phyloP scores from a whole-genome alignment of 108 stramenopile genomes.

The Conticribra guillardii region DNA sequence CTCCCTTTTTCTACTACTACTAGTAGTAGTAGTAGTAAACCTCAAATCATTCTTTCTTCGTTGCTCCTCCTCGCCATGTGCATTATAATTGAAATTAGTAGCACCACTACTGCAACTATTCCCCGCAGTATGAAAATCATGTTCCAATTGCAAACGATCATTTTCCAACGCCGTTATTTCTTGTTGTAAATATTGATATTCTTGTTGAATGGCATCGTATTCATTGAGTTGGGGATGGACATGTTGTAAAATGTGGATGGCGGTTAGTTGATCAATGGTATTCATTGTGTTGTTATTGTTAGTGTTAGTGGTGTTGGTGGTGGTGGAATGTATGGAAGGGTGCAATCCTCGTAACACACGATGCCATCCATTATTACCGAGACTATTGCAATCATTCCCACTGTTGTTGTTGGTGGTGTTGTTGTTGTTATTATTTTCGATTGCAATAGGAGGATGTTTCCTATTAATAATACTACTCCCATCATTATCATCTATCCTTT shows the following conservation, averaged over 20 bases:
- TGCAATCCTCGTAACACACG: slow-evolving; percentile 12
- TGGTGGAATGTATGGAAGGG: not conserved
- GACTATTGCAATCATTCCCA: not conserved
- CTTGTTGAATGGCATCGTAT: slow-evolving; percentile 29
- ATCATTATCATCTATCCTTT: no score
- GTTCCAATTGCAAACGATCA: slow-evolving; percentile 31
- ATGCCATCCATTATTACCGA: slow-evolving; percentile 47
- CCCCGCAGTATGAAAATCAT: slow-evolving; percentile 11
- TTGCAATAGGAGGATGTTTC: not conserved
- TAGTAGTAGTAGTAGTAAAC: not conserved
- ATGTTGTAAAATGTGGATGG: slow-evolving; percentile 16
- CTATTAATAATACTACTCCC: no score
- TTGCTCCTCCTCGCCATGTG: not conserved
- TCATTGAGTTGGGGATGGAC: slow-evolving; percentile 12
- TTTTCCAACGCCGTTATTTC: slow-evolving; percentile 32
- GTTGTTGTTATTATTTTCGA: not conserved
- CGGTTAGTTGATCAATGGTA: slow-evolving; percentile 16
- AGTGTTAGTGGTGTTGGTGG: not conserved
- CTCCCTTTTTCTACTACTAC: no score
- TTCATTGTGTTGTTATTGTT: not conserved
- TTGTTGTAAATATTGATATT: slow-evolving; percentile 12
- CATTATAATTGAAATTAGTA: not conserved
- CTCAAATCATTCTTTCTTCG: not conserved
- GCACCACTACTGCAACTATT: not conserved
- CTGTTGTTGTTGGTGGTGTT: not conserved